Conservation (phyloP, 2,329 filamentous ascomycete species). For the Diplodia seriata region DNA sequence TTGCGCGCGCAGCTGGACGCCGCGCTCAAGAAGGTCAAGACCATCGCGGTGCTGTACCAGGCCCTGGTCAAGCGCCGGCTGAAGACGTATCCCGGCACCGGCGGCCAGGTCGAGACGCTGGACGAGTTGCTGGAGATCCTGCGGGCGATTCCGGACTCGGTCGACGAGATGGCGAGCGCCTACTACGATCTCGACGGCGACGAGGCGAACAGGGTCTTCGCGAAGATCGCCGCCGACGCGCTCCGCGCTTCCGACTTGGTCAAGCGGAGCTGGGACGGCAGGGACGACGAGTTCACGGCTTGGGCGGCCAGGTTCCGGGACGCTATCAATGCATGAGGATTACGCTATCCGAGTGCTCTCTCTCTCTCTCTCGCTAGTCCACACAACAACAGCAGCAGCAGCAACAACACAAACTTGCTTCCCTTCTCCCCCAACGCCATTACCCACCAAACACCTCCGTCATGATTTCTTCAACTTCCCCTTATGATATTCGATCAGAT, state of each 20-base stretch:
- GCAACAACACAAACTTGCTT: background rate
- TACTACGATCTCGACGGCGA: constrained; percentile 74
- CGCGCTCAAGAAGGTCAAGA: constrained; percentile 69
- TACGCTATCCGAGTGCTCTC: background rate
- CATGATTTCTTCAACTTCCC: background rate
- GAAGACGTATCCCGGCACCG: constrained; percentile 56
- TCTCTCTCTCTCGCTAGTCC: too few species aligned
- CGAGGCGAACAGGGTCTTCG: constrained; percentile 65
- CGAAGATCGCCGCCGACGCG: constrained; percentile 66
- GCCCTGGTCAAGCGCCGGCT: constrained; percentile 74
- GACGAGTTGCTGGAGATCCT: constrained; percentile 66
- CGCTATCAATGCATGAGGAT: constrained; percentile 28
- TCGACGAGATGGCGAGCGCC: constrained; percentile 72
- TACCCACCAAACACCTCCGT: background rate
- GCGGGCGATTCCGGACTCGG: constrained; percentile 67
- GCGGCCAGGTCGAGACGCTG: constrained; percentile 39
- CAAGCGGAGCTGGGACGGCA: constrained; percentile 66
- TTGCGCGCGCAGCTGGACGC: constrained; percentile 71
- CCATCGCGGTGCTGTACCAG: constrained; percentile 72
- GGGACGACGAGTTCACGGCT: constrained; percentile 76
- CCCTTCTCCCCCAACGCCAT: background rate
- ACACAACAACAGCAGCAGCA: too few species aligned
- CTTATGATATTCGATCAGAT: background rate
- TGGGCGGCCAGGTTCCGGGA: constrained; percentile 68
- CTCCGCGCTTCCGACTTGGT: constrained; percentile 64